Evolutionary conservation across 169 alveolate species (phyloP), one percentile per base, ranked within the genome.

Genomic region (Eimeria praecox): DNA sequence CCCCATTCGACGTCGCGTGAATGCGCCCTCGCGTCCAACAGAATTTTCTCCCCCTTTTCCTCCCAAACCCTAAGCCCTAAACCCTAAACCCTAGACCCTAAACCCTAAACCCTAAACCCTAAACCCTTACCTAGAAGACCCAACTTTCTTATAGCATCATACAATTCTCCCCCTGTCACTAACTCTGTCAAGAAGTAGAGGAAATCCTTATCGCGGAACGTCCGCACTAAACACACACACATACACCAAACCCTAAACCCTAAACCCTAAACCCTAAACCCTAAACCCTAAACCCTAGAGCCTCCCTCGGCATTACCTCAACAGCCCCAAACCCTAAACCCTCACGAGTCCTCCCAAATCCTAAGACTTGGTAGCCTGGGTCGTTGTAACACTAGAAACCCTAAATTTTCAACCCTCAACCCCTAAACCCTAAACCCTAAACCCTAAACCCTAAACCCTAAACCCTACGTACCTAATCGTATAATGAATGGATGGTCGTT

Each of bases 401-500:
- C 56, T 2, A 27, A 6, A 40, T 22, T 49, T 2, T 3, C 38
- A 9, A 24, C 30, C 52, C 87, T 38, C 49, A 71, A 71, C 42
- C 44, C 62, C 62, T 2, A 10, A 27, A 62, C 95, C 42, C 95
- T 18, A 12, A 6, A 9, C 27, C 87, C 40, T 40, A 56, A 44
- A 66, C 77, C 77, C 77, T 66, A 66, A 66, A 66, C 77, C 77
- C 77, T 66, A 66, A 8, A 59, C 73, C 22, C 80, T 40, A 27
- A 44, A 14, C 30, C 94, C 33, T 62, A 38, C 97, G 10, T 88
- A 97, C 98, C 98, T 35, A 99, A 95, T 66, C 98, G 97, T 3
- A 99, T 94, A 88, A 99, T 99, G 94, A 99, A 98, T 38, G 99
- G 99, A 96, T 99, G 99, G 92, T 99, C 99, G 95, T 98, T 98